Evolutionary conservation across 1,284 basidiomycete genomes (phyloP).

Genomic region (Coniophora puteana): DNA sequence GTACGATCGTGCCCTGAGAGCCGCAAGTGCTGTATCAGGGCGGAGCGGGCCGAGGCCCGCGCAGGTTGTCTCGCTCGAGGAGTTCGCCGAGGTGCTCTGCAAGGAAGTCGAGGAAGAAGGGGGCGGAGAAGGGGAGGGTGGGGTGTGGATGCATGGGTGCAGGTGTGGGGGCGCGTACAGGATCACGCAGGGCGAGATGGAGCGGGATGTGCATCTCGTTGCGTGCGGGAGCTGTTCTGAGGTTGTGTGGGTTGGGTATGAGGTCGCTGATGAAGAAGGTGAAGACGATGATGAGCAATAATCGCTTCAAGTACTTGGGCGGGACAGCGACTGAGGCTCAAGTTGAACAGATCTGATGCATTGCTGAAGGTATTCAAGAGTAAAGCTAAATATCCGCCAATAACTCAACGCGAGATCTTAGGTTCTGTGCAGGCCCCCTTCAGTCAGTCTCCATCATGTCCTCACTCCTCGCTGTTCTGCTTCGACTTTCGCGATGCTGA

Average conservation of each 20-base stretch:
- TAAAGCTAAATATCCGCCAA: too few relatives aligned
- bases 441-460: conserved; percentile 27
- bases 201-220: conserved; percentile 61
- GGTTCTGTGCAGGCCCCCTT: too few relatives aligned
- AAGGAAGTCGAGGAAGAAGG: conserved; percentile 14
- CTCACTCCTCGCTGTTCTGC: too few relatives aligned
- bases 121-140: conserved; percentile 2
- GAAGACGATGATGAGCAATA: not conserved
- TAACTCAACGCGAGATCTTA: too few relatives aligned
- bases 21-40: conserved; percentile 1
- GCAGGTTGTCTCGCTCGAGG: conserved; percentile 72
- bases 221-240: conserved; percentile 74
- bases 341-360: not conserved
- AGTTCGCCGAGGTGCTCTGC: conserved; percentile 49
- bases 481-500: too few relatives aligned
- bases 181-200: conserved; percentile 56
- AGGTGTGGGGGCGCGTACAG: conserved; percentile 66
- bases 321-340: not conserved
- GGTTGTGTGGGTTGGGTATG: conserved; percentile 75
- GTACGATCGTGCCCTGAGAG: conserved; percentile 40
- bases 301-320: not conserved
- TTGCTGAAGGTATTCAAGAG: too few relatives aligned
- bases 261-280: conserved; percentile 36
- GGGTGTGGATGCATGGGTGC: conserved; percentile 53
- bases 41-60: conserved; percentile 55